Percentiles rank a stretch among this genome's conserved stretches.
phyloP scores from a whole-genome alignment of 1,284 basidiomycete genomes.

The Porodaedalea pini region DNA sequence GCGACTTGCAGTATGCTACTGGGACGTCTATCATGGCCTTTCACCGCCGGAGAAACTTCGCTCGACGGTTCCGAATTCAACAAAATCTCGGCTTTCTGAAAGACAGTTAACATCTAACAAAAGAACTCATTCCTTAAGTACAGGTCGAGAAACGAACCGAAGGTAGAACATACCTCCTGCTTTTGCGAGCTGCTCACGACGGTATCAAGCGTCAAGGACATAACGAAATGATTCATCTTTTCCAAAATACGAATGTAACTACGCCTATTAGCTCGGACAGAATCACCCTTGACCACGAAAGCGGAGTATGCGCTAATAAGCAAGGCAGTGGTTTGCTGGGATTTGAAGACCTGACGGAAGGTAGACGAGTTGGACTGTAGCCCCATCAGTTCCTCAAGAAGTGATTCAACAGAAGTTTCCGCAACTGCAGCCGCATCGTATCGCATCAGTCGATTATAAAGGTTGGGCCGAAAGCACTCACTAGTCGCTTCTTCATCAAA shows the following conservation, averaged over 20 bases:
- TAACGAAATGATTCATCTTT: conserved; percentile 63
- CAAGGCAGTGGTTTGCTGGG: conserved; percentile 59
- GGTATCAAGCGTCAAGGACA: conserved; percentile 61
- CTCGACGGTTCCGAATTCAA: conserved; percentile 39
- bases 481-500: conserved; percentile 26
- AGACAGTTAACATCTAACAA: conserved; percentile 51
- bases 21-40: background rate
- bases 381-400: conserved; percentile 64
- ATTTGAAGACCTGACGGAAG: conserved; percentile 69
- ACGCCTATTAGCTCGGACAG: conserved; percentile 39
- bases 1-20: background rate
- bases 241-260: conserved; percentile 53
- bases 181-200: conserved; percentile 58
- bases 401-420: conserved; percentile 50
- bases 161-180: conserved; percentile 48
- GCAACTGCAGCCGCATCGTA: conserved; percentile 29
- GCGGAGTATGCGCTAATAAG: conserved; percentile 61
- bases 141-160: background rate
- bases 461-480: conserved; percentile 25
- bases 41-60: background rate
- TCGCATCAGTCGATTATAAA: conserved; percentile 3
- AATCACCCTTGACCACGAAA: conserved; percentile 45
- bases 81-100: conserved; percentile 51
- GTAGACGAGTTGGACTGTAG: conserved; percentile 57
- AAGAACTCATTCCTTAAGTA: background rate